Base-by-base conservation (phyloP, 805 yeast genomes). In the Jamesozyma spencerorum region DNA sequence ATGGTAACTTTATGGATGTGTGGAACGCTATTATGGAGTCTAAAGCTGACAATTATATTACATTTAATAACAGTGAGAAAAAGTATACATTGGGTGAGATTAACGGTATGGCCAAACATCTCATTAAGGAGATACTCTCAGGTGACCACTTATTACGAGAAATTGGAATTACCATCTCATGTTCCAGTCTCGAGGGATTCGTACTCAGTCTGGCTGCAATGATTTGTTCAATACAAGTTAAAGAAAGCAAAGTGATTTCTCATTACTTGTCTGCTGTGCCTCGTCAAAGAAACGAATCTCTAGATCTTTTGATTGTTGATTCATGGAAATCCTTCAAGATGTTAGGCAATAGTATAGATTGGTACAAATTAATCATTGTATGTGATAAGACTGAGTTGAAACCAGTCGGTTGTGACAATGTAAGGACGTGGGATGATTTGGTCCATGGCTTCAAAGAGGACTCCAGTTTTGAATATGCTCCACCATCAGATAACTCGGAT, bases 1-100 rank as follows among this genome's bases (percentile, higher is more conserved):
- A 83, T 56, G 95, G 95, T 3, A 79, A 75, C 48, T 56, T 85
- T 43, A 71, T 74, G 46, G 95, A 85, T 63, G 55, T 85, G 3
- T 85, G 92, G 88, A 73, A 69, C 40, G 62, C 78, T 12, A 69
- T 72, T 10, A 54, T 64, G 58, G 54, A 57, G 28, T 47, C 42
- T 31, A 43, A 36, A 11, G 33, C 37, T 2, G 30, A 38, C 4
- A 53, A 40, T 27, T 39, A 24, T 4, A 47, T 60, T 8, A 45
- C 49, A 14, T 50, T 66, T 10, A 15, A 14, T 7, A 26, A 26
- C 15, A 44, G 45, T 30, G 50, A 63, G 30, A 50, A 50, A 13
- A 32, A 33, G 3, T 30, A 37, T 20, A 31, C 46, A 2, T 36
- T 54, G n/a, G 17, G 36, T 17, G 47, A 41, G 18, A 40, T 56